Base-by-base conservation (phyloP, 2,329 filamentous ascomycete genomes). In the Beauveria bassiana region DNA sequence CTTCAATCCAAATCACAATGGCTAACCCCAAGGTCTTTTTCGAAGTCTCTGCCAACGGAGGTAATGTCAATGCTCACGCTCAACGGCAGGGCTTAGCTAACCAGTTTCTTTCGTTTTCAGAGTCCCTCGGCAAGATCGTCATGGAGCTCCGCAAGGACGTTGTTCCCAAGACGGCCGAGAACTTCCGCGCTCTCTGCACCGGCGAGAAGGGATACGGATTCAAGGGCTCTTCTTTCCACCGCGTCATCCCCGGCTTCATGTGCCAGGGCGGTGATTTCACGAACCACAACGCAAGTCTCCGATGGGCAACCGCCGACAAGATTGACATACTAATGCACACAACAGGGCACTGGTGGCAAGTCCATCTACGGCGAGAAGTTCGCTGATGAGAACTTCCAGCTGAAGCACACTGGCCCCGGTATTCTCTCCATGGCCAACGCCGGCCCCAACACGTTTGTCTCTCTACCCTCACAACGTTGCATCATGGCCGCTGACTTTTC, bases 351-450 rank as follows among this genome's bases (percentile, higher is more conserved):
- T 50, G 65, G 65, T 42, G 65, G 65, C 64, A 61, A 63, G 31
- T 66, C 65, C 63, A 66, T 66, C 59, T 66, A 66, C 47, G 65
- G 65, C 50, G 62, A 66, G 12, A 66, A 59, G 45, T 66, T 66
- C 12, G 42, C 61, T 50, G 65, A 66, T 28, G 65, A 66, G 56
- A 66, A 66, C 65, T 66, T 66, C 46, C 24, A 43, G 5, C 61
- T 66, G 16, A 66, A 64, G 63, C 65, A 66, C 61, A 65, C 62
- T 46, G 58, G 62, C 31, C 62, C 65, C 49, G 65, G 65, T 61
- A 55, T 64, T 53, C 64, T 66, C 24, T 66, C 65, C 56, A 66
- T 66, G 65, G 65, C 65, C 57, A 66, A 66, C 63, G 65, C 65
- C 31, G 65, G 65, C 22, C 59, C 65, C 49, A 66, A 66, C 64